Conservation (phyloP, 1,139 yeast genomes). For the Yamadazyma oceani region DNA sequence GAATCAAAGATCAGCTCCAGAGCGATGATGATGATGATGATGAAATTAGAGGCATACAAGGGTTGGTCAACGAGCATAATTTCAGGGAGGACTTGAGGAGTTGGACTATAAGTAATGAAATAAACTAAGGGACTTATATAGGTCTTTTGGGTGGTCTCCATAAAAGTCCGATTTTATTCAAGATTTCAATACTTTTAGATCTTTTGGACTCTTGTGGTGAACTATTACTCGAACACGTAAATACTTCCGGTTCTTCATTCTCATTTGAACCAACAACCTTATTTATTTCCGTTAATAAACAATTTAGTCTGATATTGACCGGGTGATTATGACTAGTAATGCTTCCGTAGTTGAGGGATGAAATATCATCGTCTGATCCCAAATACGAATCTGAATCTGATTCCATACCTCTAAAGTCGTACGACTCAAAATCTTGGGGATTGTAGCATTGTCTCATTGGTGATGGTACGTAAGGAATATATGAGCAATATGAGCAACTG, state of each 20-base stretch:
- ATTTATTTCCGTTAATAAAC: constrained; percentile 8
- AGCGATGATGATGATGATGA: constrained; percentile 54
- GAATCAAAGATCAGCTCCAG: constrained; percentile 19
- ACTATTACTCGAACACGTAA: too few relatives aligned
- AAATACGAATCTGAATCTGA: neutral
- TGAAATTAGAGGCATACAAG: constrained; percentile 44
- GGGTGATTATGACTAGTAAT: neutral
- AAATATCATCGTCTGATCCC: neutral
- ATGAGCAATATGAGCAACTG: constrained; percentile 22
- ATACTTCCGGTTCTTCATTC: too few relatives aligned
- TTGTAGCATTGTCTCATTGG: constrained; percentile 18
- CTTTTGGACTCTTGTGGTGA: too few relatives aligned
- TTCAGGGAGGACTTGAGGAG: constrained; percentile 46
- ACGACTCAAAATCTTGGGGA: constrained; percentile 1
- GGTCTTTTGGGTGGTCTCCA: neutral
- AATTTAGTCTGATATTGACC: constrained; percentile 7
- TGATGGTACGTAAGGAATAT: constrained; percentile 25
- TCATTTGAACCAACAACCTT: constrained; percentile 4
- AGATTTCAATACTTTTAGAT: neutral
- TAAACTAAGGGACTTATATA: neutral
- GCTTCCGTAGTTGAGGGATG: neutral
- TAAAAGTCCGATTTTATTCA: constrained; percentile 1
- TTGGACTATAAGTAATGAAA: constrained; percentile 32
- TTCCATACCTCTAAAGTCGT: neutral
- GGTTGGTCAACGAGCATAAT: constrained; percentile 38